Conservation (phyloP, 495 filamentous ascomycete species). For the Letharia columbiana region DNA sequence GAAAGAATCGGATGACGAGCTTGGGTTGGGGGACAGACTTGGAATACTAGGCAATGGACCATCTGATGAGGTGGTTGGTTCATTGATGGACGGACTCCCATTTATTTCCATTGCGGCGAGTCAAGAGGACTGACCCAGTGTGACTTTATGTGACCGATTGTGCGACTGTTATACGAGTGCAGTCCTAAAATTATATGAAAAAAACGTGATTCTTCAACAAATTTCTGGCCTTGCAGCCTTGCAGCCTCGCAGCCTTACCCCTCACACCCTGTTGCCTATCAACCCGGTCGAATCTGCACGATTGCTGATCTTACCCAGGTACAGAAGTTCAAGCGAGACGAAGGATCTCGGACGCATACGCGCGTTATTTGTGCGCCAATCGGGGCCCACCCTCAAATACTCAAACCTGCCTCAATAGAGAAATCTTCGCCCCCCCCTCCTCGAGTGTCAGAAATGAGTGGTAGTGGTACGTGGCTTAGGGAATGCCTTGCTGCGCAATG, state of each 20-base stretch:
- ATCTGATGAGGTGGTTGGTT: background rate
- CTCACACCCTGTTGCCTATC: background rate
- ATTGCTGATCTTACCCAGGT: background rate
- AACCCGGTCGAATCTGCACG: background rate
- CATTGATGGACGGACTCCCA: background rate
- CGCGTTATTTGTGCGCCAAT: background rate
- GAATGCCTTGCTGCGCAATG: background rate
- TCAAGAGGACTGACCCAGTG: background rate
- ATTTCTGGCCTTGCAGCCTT: background rate
- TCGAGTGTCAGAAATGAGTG: background rate
- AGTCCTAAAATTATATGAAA: no score
- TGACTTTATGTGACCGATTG: background rate
- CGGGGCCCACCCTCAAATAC: background rate
- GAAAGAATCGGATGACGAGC: background rate
- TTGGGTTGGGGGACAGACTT: slow-evolving; percentile 2
- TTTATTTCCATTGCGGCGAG: background rate
- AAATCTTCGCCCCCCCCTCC: background rate
- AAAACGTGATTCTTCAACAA: background rate
- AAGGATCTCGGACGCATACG: background rate
- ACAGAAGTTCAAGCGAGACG: background rate
- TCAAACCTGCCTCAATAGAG: background rate
- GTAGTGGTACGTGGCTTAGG: background rate
- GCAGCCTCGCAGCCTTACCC: background rate
- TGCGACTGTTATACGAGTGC: background rate
- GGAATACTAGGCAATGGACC: background rate